Base-by-base conservation (phyloP, 805 yeast genomes). In the Starmerella vitae region DNA sequence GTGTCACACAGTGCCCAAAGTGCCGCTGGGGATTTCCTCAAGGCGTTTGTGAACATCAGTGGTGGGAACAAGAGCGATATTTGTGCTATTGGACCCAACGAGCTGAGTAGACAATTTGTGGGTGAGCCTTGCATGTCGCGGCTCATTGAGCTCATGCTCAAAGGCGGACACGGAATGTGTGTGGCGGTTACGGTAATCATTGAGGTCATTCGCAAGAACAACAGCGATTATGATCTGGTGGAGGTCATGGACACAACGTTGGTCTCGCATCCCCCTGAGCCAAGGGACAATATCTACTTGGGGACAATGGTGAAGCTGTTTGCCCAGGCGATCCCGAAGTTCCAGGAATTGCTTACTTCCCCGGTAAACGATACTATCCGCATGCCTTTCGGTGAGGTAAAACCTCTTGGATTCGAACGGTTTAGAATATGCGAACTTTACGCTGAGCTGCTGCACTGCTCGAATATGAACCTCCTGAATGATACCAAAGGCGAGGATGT, bases 171-270 rank as follows among this genome's bases (percentile, higher is more conserved):
- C 25, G 93, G 95, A 1, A 68, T 91, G 47, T 79, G 91, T 27
- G 88, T 86, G 51, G 93, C 94, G 53, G 98, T 91, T 24, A 93
- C 96, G 5, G 84, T 91, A 20, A 74, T 91, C 25, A 88, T 91
- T 50, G 98, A 91, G 61, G 72, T 91, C 30, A 91, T 91, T 42
- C 72, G 98, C 53, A 91, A 91, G 57, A 91, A 91, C 57, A 91
- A 91, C 55, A 83, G 95, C 0, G 98, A 91, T 58, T 91, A 91
- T 59, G 98, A 91, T 61, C 68, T 74, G 34, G 79, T 82, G 34
- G 93, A 93, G 42, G 93, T 93, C 18, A 63, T 81, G 50, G 78
- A 76, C 58, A 77, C 82, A 31, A 76, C 93, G 1, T 59, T 81
- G 45, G 93, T 85, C 42, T 76, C 86, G 19, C 91, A 86, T 52